Conservation (phyloP, 2,329 filamentous ascomycete species). For the Kalaharituber pfeilii region DNA sequence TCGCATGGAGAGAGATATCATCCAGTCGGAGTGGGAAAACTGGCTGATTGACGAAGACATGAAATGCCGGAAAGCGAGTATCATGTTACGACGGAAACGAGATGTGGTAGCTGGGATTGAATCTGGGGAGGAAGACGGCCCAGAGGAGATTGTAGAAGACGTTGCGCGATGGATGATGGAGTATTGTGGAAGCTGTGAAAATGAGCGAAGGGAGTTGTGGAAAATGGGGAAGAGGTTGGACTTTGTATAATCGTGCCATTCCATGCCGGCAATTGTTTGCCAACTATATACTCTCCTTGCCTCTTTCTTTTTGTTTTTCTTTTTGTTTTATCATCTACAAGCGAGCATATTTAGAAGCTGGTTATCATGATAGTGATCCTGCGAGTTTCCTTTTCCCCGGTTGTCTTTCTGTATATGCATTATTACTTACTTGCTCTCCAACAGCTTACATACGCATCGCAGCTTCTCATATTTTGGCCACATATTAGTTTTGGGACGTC, state of each 20-base stretch:
- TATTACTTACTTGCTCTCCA: constrained; percentile 7
- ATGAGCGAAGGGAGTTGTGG: constrained; percentile 25
- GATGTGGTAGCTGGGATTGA: constrained; percentile 21
- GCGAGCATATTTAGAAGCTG: constrained; percentile 4
- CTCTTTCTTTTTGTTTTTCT: constrained; percentile 17
- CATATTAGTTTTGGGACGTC: no score
- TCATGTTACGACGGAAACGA: constrained; percentile 10
- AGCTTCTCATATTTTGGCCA: no score
- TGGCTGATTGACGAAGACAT: constrained; percentile 69
- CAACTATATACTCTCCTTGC: constrained; percentile 5
- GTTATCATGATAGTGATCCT: constrained; percentile 12
- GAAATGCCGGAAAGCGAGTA: constrained; percentile 38
- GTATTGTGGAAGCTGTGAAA: constrained; percentile 45
- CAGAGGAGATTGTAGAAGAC: constrained; percentile 29
- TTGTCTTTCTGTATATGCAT: no score
- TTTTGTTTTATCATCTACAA: constrained; percentile 11
- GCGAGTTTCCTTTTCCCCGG: no score
- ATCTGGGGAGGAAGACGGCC: constrained; percentile 20
- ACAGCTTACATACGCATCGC: constrained; percentile 17
- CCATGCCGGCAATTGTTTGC: no score
- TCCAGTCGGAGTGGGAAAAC: constrained; percentile 79
- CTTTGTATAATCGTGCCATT: constrained; percentile 21
- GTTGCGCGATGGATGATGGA: constrained; percentile 40
- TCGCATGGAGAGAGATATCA: constrained; percentile 67
- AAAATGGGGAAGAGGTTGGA: background rate